Evolutionary conservation across 345 rosid species (phyloP), one percentile per base, ranked within the genome.

Genomic region (Hibiscus mutabilis): DNA sequence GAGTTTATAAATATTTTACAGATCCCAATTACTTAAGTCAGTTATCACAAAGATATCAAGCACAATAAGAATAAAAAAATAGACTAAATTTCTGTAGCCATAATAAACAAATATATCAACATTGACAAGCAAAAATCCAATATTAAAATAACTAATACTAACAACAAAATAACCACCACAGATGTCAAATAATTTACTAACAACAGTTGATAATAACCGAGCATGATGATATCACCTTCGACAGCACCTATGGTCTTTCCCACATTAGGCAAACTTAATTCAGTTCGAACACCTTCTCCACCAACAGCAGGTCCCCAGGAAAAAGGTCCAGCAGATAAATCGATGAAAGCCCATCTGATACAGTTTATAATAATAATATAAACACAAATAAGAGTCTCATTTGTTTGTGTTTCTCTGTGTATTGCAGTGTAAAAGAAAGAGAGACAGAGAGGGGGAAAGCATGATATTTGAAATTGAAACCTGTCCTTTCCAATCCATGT

Each of bases 241-340:
- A 95, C 96, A 27, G 97, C 94, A 76, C 99, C 99, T 75, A 92
- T 91, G 53, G 97, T 95, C 83, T 91, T 89, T 51, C 84, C 86
- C 79, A 95, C 98, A 84, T 89, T 91, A 78, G 99, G 99, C 64
- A 95, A 82, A 82, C 96, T 91, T 74, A 77, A 77, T 68, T 88
- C 88, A 3, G 98, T 95, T 52, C 97, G 94, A 74, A 95, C 98
- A 77, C 99, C 99, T 86, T 95, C 98, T 75, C 99, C 99, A 77
- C 99, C 99, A 72, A 95, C 99, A 80, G 99, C 91, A 68, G 99
- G 99, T 70, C 99, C 99, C 99, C 97, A 95, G 12, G 98, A 82
- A 78, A 95, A 95, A 78, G 97, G 98, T 59, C 98, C 99, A 35
- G 98, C 98, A 27, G 86, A 79, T 82, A 95, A 85, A 81, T 95